Evolutionary conservation across 2,329 filamentous ascomycete species (phyloP), one percentile per base, ranked within the genome.

Genomic region (Neofusicoccum parvum): DNA sequence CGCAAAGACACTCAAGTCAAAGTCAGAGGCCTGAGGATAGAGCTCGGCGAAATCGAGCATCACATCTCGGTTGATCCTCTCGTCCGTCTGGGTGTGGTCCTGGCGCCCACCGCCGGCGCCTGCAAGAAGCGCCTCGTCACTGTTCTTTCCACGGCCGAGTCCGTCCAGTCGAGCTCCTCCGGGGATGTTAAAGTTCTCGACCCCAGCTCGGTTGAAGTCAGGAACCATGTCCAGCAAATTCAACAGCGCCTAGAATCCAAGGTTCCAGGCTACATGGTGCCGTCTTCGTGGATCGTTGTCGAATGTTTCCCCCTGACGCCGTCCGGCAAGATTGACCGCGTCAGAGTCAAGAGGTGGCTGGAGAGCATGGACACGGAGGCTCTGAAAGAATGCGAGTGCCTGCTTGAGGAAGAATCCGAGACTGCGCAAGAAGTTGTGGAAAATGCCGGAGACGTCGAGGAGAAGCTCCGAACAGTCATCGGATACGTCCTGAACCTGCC

Each of bases 1-100:
- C 74, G 76, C 3, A 72, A 74, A 27, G 76, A 78, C 58, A 75
- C 75, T 62, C 76, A 78, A 68, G 74, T 78, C 56, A 75, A 75
- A 58, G 67, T 75, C 48, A 68, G 71, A 10, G 76, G 76, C n/a
- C 75, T 78, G 50, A 75, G 76, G 32, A 76, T 78, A 23, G 75
- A 78, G 65, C 71, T 78, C 10, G 72, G 74, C 4, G 76, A 78
- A 63, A 78, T 78, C 43, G 76, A 78, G 63, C 76, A 81, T 63
- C 78, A 81, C 51, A 75, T 80, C 51, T 54, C 51, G 7, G 51
- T 54, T 41, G 51, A 54, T 39, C 51, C 51, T 14, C 51, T 41
- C 17, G 51, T 54, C 32, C 34, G 51, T 5, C 51, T 54, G n/a
- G 51, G 51, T 23, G n/a, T 54, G n/a, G 51, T 54, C 34, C 51